Evolutionary conservation across 805 yeast genomes (phyloP).

Genomic region (Starmerella vaccinii): DNA sequence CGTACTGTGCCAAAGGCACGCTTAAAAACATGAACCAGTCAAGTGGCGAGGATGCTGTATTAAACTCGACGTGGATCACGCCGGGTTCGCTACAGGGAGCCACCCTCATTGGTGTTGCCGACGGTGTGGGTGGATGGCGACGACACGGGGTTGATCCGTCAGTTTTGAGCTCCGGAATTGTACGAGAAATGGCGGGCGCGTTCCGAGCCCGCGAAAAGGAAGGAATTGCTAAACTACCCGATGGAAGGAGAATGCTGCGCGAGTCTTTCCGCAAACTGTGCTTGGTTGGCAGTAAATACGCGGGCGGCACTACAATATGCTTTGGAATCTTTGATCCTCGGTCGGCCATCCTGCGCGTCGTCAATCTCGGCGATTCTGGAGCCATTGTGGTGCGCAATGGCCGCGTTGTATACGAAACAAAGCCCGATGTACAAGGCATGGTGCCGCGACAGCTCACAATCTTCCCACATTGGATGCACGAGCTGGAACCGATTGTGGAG

Average conservation of each 20-base stretch:
- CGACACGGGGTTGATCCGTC: constrained; percentile 84
- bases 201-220: constrained; percentile 8
- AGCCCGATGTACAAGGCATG: constrained; percentile 23
- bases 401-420: constrained; percentile 36
- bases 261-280: constrained; percentile 48
- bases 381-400: constrained; percentile 70
- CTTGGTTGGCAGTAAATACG: constrained; percentile 51
- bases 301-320: constrained; percentile 92
- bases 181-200: constrained; percentile 33
- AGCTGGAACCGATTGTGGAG: constrained; percentile 36
- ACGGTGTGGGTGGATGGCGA: constrained; percentile 98
- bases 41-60: constrained; percentile 24
- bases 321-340: constrained; percentile 53
- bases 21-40: constrained; percentile 17
- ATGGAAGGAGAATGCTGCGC: constrained; percentile 43
- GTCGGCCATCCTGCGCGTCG: constrained; percentile 46
- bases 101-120: constrained; percentile 40
- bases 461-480: constrained; percentile 47
- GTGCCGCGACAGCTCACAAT: constrained; percentile 87
- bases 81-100: constrained; percentile 22
- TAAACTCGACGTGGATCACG: constrained; percentile 19
- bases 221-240: constrained; percentile 15
- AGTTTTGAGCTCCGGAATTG: constrained; percentile 73
- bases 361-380: constrained; percentile 93
- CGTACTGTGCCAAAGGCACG: constrained; percentile 24